Base-by-base conservation (phyloP, 176 grass and related monocot genomes). In the Carex littledalei region DNA sequence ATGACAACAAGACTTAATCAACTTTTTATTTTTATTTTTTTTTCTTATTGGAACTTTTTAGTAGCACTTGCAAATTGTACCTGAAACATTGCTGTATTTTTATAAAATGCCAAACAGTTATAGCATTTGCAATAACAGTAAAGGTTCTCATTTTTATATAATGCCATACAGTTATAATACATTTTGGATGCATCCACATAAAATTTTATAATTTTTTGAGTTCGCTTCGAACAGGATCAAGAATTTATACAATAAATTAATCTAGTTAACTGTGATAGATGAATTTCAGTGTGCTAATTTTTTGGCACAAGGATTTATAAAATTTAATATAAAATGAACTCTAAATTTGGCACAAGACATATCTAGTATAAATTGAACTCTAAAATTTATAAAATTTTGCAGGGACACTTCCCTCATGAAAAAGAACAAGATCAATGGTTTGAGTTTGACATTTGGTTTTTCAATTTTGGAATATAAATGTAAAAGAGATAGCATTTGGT, bases 401-500 rank as follows among this genome's bases (percentile, higher is more conserved):
- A n/a, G 67, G 67, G 35, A 20, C 34, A 43, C 16, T n/a, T 43
- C 67, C 39, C 34, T 71, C 16, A 0, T 71, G 16, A 71, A 45
- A 69, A 45, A 71, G 67, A 71, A 71, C 67, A 71, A 71, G 34
- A 71, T n/a, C 35, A 43, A 41, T 37, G n/a, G 67, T 41, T 43
- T 70, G 67, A 14, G 16, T 39, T 68, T 34, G 35, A 37, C 32
- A 68, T 68, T 39, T 68, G 32, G 6, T 14, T 70, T 70, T 17
- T 70, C 34, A 9, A 70, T 70, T 70, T 70, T 71, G 67, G 34
- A 71, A 18, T 71, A 71, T 71, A 71, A 71, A 71, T n/a, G 4
- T 8, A 71, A 41, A 70, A n/a, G 67, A 69, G 14, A 35, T 17
- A 3, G 8, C 35, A 71, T 71, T 43, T 9, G 14, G 67, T 71